Conservation (phyloP, 345 rosid genomes). For the Ailanthus altissimus region DNA sequence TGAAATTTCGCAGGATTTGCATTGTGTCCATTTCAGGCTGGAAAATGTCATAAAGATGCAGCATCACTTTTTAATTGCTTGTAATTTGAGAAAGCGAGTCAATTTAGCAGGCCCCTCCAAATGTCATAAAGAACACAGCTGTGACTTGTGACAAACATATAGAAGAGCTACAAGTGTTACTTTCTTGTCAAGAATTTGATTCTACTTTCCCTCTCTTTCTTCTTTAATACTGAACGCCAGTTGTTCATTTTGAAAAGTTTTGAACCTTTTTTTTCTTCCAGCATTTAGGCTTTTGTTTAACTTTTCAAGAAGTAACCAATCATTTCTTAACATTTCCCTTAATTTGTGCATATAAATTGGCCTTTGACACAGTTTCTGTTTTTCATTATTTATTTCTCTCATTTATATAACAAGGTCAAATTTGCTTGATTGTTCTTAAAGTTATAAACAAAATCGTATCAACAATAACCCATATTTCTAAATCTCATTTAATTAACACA, state of each 20-base stretch:
- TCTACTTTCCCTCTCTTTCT: background rate
- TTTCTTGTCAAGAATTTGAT: conserved; percentile 5
- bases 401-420: too few species aligned
- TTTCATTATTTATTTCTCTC: background rate
- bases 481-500: too few species aligned
- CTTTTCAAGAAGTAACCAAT: background rate
- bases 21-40: background rate
- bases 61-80: background rate
- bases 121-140: too few species aligned
- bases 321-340: background rate
- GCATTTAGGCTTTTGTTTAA: background rate
- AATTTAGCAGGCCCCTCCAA: background rate
- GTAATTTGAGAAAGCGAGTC: conserved; percentile 4
- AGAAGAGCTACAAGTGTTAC: background rate
- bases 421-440: too few species aligned
- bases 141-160: conserved; percentile 10
- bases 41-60: background rate
- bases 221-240: background rate
- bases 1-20: background rate
- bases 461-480: too few species aligned
- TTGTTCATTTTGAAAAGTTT: background rate
- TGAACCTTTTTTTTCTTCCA: background rate
- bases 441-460: too few species aligned
- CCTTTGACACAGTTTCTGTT: background rate
- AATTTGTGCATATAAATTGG: background rate